A percentile compares a stretch with the other conserved stretches of the same genome.
phyloP scores from a whole-genome alignment of 2,329 filamentous ascomycete genomes.

The Calonectria pteridis region DNA sequence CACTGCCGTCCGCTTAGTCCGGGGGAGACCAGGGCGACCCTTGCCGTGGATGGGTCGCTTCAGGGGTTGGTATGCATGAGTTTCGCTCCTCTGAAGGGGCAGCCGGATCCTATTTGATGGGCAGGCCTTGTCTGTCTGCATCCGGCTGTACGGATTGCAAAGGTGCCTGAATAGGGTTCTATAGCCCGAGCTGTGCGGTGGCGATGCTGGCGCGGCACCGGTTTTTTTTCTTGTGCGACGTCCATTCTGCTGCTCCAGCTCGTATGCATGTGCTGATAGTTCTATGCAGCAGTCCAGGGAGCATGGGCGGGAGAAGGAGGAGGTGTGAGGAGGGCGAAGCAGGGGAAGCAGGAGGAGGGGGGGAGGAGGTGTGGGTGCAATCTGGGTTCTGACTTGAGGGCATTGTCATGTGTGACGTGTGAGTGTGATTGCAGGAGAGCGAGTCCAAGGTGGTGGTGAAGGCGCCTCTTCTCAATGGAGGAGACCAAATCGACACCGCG shows the following conservation, averaged over 20 bases:
- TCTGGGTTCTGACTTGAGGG: conserved; percentile 8
- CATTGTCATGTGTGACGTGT: conserved; percentile 6
- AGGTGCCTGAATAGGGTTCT: conserved; percentile 5
- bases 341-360: neutral
- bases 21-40: conserved; percentile 18
- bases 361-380: neutral
- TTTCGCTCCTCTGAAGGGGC: neutral
- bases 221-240: neutral
- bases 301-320: neutral
- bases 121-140: neutral
- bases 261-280: conserved; percentile 7
- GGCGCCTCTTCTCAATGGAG: conserved; percentile 9
- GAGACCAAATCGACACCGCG: neutral
- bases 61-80: conserved; percentile 3
- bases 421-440: conserved; percentile 14
- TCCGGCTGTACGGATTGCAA: neutral
- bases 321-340: neutral
- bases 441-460: conserved; percentile 1
- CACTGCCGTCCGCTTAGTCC: conserved; percentile 21
- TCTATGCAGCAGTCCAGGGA: neutral
- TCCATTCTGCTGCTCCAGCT: neutral
- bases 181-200: conserved; percentile 2
- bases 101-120: neutral
- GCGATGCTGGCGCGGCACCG: neutral
- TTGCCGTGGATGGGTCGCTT: conserved; percentile 21